phyloP scores from a whole-genome alignment of 305 asterid genomes.

The Coffea humblotiana region DNA sequence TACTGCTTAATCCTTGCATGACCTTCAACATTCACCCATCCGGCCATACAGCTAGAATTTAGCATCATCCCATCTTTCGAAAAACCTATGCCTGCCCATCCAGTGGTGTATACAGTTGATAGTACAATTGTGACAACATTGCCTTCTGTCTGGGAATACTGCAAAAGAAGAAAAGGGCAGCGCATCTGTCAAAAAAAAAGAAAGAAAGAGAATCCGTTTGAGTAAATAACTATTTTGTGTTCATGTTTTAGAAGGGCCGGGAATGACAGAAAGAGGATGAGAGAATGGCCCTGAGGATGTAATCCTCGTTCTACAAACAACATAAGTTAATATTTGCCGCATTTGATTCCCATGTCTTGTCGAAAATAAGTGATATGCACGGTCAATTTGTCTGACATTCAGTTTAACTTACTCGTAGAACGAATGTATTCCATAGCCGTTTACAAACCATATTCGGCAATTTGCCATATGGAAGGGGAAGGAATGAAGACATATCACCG shows the following conservation, averaged over 20 bases:
- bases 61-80: conserved; percentile 84
- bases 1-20: conserved; percentile 70
- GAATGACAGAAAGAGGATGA: background rate
- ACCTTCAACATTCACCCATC: conserved; percentile 76
- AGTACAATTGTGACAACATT: conserved; percentile 64
- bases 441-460: conserved; percentile 71
- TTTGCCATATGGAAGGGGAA: conserved; percentile 76
- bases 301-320: background rate
- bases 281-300: background rate
- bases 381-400: background rate
- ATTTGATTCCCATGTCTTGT: background rate
- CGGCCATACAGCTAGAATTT: conserved; percentile 85
- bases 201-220: background rate
- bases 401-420: conserved; percentile 58
- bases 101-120: conserved; percentile 72
- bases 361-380: background rate
- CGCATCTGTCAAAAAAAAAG: background rate
- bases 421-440: conserved; percentile 83
- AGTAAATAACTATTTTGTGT: background rate
- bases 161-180: conserved; percentile 12
- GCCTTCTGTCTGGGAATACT: conserved; percentile 73
- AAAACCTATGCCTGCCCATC: conserved; percentile 96
- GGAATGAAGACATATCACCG: conserved; percentile 61
- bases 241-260: background rate
- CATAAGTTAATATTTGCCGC: too few species aligned